Conservation (phyloP, 148 eudicot genomes). For the Chenopodium suecicum region DNA sequence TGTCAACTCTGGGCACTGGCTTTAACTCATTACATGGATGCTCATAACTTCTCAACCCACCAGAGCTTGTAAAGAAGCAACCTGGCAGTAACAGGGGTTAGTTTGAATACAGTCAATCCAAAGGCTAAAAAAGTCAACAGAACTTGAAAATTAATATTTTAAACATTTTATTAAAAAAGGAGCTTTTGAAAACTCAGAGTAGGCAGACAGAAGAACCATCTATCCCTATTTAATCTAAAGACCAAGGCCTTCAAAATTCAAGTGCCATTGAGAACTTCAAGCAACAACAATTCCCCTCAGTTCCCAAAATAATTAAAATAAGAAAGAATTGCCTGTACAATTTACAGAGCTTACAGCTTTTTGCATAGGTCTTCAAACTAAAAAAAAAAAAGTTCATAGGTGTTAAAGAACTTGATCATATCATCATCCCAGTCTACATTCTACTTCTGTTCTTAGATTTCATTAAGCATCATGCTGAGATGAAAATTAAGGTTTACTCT, state of each 20-base stretch:
- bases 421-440: too few relatives aligned
- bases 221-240: not conserved
- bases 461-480: too few relatives aligned
- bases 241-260: not conserved
- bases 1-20: constrained; percentile 81
- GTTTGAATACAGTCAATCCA: not conserved
- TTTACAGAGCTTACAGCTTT: too few relatives aligned
- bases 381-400: too few relatives aligned
- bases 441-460: too few relatives aligned
- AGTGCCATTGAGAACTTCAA: not conserved
- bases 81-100: constrained; percentile 33
- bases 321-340: too few relatives aligned
- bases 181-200: not conserved
- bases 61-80: constrained; percentile 77
- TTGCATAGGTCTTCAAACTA: too few relatives aligned
- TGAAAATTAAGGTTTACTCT: too few relatives aligned
- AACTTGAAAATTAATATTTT: not conserved
- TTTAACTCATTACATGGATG: constrained; percentile 71
- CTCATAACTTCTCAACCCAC: constrained; percentile 80
- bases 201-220: not conserved
- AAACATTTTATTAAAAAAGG: too few relatives aligned
- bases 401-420: too few relatives aligned
- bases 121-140: not conserved
- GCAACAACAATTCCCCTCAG: too few relatives aligned
- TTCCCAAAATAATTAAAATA: too few relatives aligned